phyloP scores from a whole-genome alignment of 106 monocot species.

The Apostasia shenzhenica region DNA sequence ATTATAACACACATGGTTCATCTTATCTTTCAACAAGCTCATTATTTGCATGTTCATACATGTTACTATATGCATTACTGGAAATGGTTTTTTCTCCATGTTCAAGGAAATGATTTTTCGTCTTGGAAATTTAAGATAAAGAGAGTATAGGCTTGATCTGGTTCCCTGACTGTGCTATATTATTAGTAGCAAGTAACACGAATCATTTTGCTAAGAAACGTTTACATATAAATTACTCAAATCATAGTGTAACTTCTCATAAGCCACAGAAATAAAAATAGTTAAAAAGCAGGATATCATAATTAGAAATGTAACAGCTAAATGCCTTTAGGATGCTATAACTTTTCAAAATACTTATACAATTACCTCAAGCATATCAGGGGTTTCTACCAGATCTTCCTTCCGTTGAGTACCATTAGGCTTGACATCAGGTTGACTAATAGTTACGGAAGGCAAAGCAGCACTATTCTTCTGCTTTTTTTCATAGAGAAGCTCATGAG shows the following conservation, averaged over 20 bases:
- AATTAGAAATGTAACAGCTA: neutral
- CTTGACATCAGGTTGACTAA: constrained; percentile 16
- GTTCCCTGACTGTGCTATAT: too few relatives aligned
- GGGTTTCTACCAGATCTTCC: neutral
- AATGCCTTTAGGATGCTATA: neutral
- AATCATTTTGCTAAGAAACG: too few relatives aligned
- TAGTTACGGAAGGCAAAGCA: constrained; percentile 1
- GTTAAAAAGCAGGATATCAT: neutral
- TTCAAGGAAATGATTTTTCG: too few relatives aligned
- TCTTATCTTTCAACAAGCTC: too few relatives aligned
- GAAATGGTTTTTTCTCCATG: too few relatives aligned
- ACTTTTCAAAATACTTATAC: neutral
- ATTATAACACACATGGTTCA: too few relatives aligned
- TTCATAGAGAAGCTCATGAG: constrained; percentile 32
- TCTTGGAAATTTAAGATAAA: too few relatives aligned
- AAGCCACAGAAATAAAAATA: neutral
- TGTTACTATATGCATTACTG: too few relatives aligned
- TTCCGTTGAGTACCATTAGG: neutral
- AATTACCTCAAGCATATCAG: neutral
- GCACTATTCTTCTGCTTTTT: constrained; percentile 30
- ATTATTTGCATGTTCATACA: too few relatives aligned
- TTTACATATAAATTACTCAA: too few relatives aligned
- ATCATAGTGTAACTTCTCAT: neutral
- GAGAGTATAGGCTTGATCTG: too few relatives aligned
- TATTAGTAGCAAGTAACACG: too few relatives aligned